Evolutionary conservation across 148 eudicot species (phyloP), one percentile per base, ranked within the genome.

Genomic region (Nepenthes mirabilis): DNA sequence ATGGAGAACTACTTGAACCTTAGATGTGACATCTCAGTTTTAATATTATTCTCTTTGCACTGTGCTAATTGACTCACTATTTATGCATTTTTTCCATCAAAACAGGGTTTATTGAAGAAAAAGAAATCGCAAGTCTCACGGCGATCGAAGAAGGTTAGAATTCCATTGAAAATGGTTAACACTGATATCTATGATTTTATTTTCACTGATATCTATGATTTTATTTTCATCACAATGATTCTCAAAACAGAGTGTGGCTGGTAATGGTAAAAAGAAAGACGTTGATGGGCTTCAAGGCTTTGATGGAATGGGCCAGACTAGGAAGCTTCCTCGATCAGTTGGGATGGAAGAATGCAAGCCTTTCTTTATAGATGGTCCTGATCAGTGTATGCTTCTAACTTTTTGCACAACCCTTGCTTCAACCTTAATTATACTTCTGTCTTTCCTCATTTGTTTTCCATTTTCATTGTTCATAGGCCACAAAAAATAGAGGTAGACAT

Each of bases 351-450:
- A 57, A 13, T 56, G 45, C 45, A 40, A 56, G 58, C 63, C 74
- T 59, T 69, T 77, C 77, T 77, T 77, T 49, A 65, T 73, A 58
- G 61, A 50, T 47, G 66, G 60, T 63, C 67, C 74, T 37, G 81
- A 67, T 55, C 70, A 68, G 55, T 45, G 81, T 79, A 78, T 61
- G 8, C 5, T 14, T 4, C 49, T 14, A 33, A 32, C 36, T 36
- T 34, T 33, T 33, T 23, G 23, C 23, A 23, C 23, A 23, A 52
- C n/a, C 23, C 6, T 12, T 52, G 14, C 55, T 11, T 52, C 32
- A 37, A 5, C 52, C 47, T 9, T 23, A 47, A 58, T 52, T 59
- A 3, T 35, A 33, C 3, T 33, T 34, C 9, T 43, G 3, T 59
- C 47, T 43, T 52, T 11, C 32, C n/a, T 23, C 55, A 14, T 3